Evolutionary conservation across 148 eudicot genomes (phyloP).

Genomic region (Cornus florida): DNA sequence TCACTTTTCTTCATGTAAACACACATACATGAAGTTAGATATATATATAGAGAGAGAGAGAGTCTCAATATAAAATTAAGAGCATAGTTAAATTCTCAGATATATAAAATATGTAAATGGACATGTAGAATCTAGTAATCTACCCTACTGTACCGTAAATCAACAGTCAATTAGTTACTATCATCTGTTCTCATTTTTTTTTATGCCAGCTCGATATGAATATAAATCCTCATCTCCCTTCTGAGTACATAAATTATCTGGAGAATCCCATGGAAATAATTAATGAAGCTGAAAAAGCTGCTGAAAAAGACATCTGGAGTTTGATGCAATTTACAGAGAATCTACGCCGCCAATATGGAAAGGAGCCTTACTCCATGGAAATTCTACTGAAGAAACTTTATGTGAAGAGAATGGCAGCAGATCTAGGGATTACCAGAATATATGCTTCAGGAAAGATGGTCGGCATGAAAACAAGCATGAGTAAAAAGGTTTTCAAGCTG

Average conservation of each 20-base stretch:
- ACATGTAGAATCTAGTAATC: not conserved
- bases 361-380: slow-evolving; percentile 95
- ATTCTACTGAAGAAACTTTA: slow-evolving; percentile 82
- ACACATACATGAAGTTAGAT: not conserved
- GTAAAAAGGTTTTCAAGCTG: slow-evolving; percentile 68
- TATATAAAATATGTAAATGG: not conserved
- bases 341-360: slow-evolving; percentile 80
- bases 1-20: not conserved
- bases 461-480: slow-evolving; percentile 79
- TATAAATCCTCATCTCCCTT: slow-evolving; percentile 86
- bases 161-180: not conserved
- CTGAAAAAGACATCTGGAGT: slow-evolving; percentile 77
- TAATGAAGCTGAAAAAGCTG: slow-evolving; percentile 82
- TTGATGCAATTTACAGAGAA: slow-evolving; percentile 81
- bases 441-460: slow-evolving; percentile 73
- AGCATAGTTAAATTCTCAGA: not conserved
- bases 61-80: no score
- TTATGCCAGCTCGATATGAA: slow-evolving; percentile 69
- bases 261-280: slow-evolving; percentile 90
- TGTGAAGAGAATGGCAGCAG: slow-evolving; percentile 96
- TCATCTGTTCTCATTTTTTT: slow-evolving; percentile 14
- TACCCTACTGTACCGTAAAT: not conserved
- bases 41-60: no score
- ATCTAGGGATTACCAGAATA: slow-evolving; percentile 75
- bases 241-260: slow-evolving; percentile 91